A percentile compares a stretch with the other conserved stretches of the same genome.
Conservation (phyloP, 345 rosid species). For the Boechera retrofracta region DNA sequence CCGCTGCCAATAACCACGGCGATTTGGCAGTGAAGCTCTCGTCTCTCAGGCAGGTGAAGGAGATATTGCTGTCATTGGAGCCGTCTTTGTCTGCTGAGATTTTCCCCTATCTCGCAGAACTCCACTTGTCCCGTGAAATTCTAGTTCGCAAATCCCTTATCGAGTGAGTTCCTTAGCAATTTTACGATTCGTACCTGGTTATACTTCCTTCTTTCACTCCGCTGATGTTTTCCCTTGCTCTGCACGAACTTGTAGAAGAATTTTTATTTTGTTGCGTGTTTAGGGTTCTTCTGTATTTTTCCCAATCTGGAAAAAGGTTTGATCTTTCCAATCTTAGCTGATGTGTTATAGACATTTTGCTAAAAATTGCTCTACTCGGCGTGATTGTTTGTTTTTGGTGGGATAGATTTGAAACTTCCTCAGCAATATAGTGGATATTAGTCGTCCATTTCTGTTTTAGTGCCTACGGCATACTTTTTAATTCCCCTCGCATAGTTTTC, state of each 20-base stretch:
- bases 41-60: constrained; percentile 81
- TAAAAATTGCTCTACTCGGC: too few relatives aligned
- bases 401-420: too few relatives aligned
- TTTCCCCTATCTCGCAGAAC: constrained; percentile 77
- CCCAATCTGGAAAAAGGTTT: not conserved
- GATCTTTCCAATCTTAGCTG: not conserved
- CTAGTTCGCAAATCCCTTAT: constrained; percentile 76
- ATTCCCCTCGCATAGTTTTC: not conserved
- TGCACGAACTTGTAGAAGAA: constrained; percentile 15
- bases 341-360: too few relatives aligned
- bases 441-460: too few relatives aligned
- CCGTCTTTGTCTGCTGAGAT: constrained; percentile 75
- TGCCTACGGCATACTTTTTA: too few relatives aligned
- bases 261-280: constrained; percentile 8
- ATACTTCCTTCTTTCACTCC: not conserved
- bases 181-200: not conserved
- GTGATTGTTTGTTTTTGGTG: too few relatives aligned
- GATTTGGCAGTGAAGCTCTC: constrained; percentile 91
- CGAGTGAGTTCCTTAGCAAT: constrained; percentile 61
- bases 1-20: constrained; percentile 78
- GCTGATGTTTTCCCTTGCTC: constrained; percentile 1
- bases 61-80: constrained; percentile 65
- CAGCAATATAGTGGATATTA: too few relatives aligned
- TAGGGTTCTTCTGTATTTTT: constrained; percentile 25
- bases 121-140: constrained; percentile 73